Percentiles rank a stretch among this genome's conserved stretches.
phyloP scores from a whole-genome alignment of 2,329 filamentous ascomycete species.

The Monosporascus sp. region DNA sequence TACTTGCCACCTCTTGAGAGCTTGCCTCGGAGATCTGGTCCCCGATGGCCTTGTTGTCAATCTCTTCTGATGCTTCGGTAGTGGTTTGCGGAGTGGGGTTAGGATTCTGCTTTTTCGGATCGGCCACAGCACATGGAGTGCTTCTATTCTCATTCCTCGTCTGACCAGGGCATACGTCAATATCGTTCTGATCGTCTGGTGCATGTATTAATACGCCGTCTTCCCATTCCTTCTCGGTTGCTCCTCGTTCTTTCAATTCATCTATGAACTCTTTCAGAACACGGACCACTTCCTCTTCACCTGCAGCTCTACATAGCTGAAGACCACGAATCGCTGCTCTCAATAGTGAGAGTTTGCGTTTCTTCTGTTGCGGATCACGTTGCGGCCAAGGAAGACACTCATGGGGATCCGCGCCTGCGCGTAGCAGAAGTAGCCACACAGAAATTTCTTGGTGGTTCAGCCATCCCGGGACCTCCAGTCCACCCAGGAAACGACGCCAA shows the following conservation, averaged over 20 bases:
- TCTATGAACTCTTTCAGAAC: conserved; percentile 2
- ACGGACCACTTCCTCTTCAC: neutral
- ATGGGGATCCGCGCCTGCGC: neutral
- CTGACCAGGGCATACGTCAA: neutral
- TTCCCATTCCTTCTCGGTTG: conserved; percentile 3
- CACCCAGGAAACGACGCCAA: rapidly evolving
- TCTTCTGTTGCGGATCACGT: neutral
- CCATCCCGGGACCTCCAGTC: neutral
- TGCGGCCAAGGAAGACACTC: neutral
- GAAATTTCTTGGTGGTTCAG: rapidly evolving
- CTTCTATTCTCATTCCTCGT: neutral
- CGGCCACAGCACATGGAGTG: neutral
- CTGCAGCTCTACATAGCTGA: neutral
- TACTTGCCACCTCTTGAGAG: neutral
- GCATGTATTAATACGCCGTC: neutral
- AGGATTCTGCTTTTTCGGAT: too few relatives aligned
- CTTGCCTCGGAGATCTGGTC: neutral
- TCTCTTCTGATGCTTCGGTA: neutral
- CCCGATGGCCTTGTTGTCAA: neutral
- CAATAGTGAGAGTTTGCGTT: neutral
- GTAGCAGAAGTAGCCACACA: neutral
- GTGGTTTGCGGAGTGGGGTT: neutral
- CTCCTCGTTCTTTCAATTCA: conserved; percentile 6
- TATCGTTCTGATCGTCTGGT: neutral
- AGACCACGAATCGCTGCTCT: neutral